phyloP scores from a whole-genome alignment of 2,329 filamentous ascomycete species.

The Phaeosphaeria sp. region DNA sequence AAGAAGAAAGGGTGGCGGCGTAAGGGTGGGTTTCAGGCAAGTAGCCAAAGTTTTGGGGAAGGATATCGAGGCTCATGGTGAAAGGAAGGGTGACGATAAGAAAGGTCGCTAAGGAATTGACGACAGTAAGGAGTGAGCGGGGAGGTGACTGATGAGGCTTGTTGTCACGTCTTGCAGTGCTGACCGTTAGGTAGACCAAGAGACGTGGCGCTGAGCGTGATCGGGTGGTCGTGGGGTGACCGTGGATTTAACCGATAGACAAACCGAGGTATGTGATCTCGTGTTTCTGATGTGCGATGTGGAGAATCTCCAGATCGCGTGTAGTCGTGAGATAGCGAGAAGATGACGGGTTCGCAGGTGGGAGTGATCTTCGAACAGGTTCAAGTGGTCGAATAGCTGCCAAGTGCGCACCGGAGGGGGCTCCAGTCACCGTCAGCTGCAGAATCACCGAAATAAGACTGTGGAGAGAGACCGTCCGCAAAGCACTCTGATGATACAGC shows the following conservation, averaged over 20 bases:
- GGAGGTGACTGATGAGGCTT: constrained; percentile 36
- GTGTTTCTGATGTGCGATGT: constrained; percentile 45
- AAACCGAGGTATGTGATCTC: constrained; percentile 47
- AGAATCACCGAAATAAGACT: constrained; percentile 53
- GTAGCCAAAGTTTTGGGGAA: constrained; percentile 41
- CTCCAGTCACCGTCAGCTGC: constrained; percentile 54
- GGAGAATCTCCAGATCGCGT: constrained; percentile 27
- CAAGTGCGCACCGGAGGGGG: constrained; percentile 41
- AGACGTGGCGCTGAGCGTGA: constrained; percentile 41
- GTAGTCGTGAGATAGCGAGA: constrained; percentile 30
- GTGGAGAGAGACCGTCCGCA: constrained; percentile 45
- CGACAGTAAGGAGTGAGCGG: constrained; percentile 43
- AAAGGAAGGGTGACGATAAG: constrained; percentile 30
- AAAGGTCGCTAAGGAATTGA: constrained; percentile 24
- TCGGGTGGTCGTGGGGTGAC: constrained; percentile 51
- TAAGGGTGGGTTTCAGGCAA: constrained; percentile 62
- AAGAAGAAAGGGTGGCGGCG: constrained; percentile 74
- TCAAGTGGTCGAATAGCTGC: constrained; percentile 43
- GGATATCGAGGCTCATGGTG: constrained; percentile 50
- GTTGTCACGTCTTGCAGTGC: constrained; percentile 45
- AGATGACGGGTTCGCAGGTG: constrained; percentile 39
- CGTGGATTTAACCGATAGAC: constrained; percentile 48
- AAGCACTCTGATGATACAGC: constrained; percentile 47
- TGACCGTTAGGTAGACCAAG: constrained; percentile 45
- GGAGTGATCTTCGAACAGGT: constrained; percentile 37